Percentiles rank a stretch among this genome's conserved stretches.
Evolutionary conservation across 108 stramenopile genomes (phyloP).

Genomic region (Cyclotella atomus): DNA sequence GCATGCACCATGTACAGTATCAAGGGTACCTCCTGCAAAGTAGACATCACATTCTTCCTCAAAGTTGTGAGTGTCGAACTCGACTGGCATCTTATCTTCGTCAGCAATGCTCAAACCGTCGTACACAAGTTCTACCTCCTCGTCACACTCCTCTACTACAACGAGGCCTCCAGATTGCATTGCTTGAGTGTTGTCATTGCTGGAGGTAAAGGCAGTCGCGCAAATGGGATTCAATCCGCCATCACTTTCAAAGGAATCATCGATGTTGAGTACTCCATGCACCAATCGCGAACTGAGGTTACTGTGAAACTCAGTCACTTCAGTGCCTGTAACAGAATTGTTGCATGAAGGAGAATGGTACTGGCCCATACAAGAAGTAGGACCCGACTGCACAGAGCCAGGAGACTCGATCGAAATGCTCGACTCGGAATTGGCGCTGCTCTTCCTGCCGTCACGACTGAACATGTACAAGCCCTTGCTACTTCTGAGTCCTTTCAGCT

Average conservation of each 20-base stretch:
- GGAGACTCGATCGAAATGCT: not conserved
- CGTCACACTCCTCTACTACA: not conserved
- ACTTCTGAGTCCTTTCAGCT: not conserved
- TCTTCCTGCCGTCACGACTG: not conserved
- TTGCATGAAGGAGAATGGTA: constrained; percentile 2
- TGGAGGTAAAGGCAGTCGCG: not conserved
- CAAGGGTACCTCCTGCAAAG: not conserved
- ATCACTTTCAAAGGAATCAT: not conserved
- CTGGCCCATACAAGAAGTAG: not conserved
- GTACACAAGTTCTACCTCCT: constrained; percentile 8
- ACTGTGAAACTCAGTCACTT: not conserved
- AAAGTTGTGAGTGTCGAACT: not conserved
- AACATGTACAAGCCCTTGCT: not conserved
- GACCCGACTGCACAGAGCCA: not conserved
- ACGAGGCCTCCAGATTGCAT: too few relatives aligned
- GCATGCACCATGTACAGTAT: constrained; percentile 6
- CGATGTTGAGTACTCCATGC: not conserved
- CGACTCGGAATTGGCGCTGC: not conserved
- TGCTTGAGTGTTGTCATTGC: not conserved
- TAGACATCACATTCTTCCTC: constrained; percentile 7
- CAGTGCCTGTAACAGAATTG: constrained; percentile 14
- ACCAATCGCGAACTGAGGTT: constrained; percentile 8
- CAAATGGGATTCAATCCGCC: not conserved
- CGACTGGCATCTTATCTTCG: not conserved
- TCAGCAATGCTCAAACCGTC: not conserved